Evolutionary conservation across 2,329 filamentous ascomycete genomes (phyloP), one percentile per base, ranked within the genome.

Genomic region (Fusarium nisikadoi): DNA sequence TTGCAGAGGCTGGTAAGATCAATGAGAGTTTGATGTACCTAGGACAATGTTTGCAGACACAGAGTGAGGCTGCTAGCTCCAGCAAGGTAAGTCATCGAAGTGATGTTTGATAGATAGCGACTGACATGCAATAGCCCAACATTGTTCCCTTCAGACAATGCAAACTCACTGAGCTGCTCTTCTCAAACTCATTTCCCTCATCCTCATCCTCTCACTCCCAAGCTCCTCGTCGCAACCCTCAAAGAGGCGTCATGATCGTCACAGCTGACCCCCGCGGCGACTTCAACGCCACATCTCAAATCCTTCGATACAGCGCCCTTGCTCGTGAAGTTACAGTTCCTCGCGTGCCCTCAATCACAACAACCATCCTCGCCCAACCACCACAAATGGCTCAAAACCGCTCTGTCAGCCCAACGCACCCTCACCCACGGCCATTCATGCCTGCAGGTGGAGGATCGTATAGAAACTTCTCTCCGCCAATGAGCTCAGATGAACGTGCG

Each of bases 1-100:
- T 99, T 19, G 95, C 93, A 1, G 96, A 99, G 83, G 96, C 95
- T 39, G 96, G 96, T 58, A 98, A 98, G 83, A 99, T 99, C 80
- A 99, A 99, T 78, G 95, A 98, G 81, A 97, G 94, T 78, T 84
- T 99, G 79, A 99, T 99, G 96, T 98, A 98, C 80, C 88, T 99
- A 3, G 96, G 96, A 0, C 96, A 98, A 79, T 99, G 96, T 79
- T 88, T 99, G 76, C 95, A 98, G 80, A 95, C 97, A 87, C 95
- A 98, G 80, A 95, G 92, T 66, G 94, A 95, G 75, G 87, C 91
- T 36, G 91, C 91, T 46, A 91, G 87, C 70, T 91, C 90, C 17
- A 90, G 88, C 79, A 95, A 94, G 88, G 93, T 93, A 85, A 50
- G 79, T 67, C 31, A 25, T 8, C 3, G 6, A 12, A 14, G 27